A percentile compares a stretch with the other conserved stretches of the same genome.
phyloP scores from a whole-genome alignment of 345 rosid species.

The Geranium brycei region DNA sequence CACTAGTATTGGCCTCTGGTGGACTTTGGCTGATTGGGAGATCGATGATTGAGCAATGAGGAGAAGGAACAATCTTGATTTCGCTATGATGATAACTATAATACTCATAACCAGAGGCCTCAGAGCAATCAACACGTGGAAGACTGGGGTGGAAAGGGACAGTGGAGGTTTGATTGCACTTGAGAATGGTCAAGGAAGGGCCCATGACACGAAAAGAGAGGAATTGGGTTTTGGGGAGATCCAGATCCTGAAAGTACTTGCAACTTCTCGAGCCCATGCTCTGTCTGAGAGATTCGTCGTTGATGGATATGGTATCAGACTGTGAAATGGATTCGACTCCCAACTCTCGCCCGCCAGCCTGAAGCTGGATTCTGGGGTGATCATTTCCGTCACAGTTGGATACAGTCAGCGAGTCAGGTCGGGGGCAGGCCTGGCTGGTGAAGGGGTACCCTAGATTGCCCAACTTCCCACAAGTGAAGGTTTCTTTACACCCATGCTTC shows the following conservation, averaged over 20 bases:
- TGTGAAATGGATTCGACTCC: neutral
- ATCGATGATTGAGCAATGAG: neutral
- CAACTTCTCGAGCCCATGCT: neutral
- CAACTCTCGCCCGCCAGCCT: neutral
- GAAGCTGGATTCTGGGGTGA: neutral
- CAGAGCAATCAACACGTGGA: neutral
- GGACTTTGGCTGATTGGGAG: neutral
- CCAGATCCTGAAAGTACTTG: neutral
- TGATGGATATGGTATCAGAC: neutral
- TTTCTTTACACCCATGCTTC: too few relatives aligned
- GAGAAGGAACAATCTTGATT: neutral
- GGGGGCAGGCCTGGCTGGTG: neutral
- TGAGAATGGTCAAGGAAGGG: neutral
- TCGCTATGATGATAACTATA: neutral
- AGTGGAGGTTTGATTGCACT: neutral
- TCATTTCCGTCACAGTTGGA: neutral
- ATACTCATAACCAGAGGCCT: too few relatives aligned
- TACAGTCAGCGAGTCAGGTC: neutral
- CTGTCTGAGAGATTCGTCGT: neutral
- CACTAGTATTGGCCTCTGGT: neutral
- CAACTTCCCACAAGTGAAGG: neutral
- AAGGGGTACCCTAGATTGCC: neutral
- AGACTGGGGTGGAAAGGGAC: neutral
- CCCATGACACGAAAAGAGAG: neutral
- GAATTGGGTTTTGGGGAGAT: neutral